Base-by-base conservation (phyloP, 73 alveolate species). In the Breviolum minutum region DNA sequence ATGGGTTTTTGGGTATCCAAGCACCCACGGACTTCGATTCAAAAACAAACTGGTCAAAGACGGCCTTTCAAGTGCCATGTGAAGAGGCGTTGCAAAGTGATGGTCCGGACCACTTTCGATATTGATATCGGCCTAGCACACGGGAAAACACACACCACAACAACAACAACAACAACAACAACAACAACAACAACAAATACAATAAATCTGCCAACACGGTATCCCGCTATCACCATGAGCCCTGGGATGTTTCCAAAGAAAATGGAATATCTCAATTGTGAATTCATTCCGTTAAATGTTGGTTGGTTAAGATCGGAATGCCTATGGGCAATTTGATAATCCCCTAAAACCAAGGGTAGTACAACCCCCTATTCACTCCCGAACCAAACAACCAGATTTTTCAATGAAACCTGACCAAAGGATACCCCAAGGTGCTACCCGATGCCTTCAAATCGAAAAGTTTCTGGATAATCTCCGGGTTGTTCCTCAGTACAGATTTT, bases 81-180 rank as follows among this genome's bases (percentile, higher is more conserved):
- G 20, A 87, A 90, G 32, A n/a, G 97, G 97, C 20, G 97, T 90
- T 24, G 97, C 97, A 27, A 90, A 90, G 76, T 90, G 97, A n/a
- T 90, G 70, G 79, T 70, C 97, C 24, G 97, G 97, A 32, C 97
- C 97, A 27, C 97, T 90, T 29, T 90, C 97, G 61, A 90, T 90
- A 74, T 90, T 90, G 87, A 90, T 73, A 30, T 90, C 97, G 12
- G 97, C 97, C 97, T 90, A 73, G 60, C 69, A 20, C 32, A 20
- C 27, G 87, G 61, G 30, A 29, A 26, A 14, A 17, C n/a, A 68
- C n/a, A 22, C 77, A 14, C 77, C 77, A 68, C 1, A 68, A 22
- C 77, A 68, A 22, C n/a, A 40, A 22, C n/a, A 40, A 68, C 1
- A 68, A 22, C 77, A 68, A 22, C n/a, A 40, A 68, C 1, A 68